Conservation (phyloP, 2,329 filamentous ascomycete species). For the Huntiella omanensis region DNA sequence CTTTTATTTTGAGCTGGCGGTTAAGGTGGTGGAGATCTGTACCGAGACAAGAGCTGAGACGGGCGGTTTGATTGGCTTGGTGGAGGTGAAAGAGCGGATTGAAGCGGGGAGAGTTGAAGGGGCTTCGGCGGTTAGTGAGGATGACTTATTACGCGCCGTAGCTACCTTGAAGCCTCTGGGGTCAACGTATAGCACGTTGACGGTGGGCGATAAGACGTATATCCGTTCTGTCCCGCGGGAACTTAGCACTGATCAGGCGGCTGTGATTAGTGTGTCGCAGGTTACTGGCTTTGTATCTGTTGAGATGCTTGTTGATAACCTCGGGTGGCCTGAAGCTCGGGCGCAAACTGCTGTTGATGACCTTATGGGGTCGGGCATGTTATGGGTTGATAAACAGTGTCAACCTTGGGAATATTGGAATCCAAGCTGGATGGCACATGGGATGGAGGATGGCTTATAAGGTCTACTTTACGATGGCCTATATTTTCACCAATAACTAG, state of each 20-base stretch:
- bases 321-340: slow-evolving; percentile 67
- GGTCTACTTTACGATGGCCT: too few species aligned
- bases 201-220: slow-evolving; percentile 67
- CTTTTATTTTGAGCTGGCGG: slow-evolving; percentile 95
- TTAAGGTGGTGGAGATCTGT: slow-evolving; percentile 89
- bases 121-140: slow-evolving; percentile 65
- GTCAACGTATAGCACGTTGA: slow-evolving; percentile 68
- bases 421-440: slow-evolving; percentile 48
- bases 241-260: slow-evolving; percentile 83
- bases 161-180: slow-evolving; percentile 73
- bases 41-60: slow-evolving; percentile 74
- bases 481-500: neutral
- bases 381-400: slow-evolving; percentile 78
- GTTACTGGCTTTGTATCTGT: slow-evolving; percentile 78
- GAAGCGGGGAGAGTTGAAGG: slow-evolving; percentile 56
- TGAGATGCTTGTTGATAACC: slow-evolving; percentile 71
- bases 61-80: slow-evolving; percentile 71
- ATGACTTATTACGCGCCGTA: slow-evolving; percentile 81
- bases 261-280: slow-evolving; percentile 79
- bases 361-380: slow-evolving; percentile 67
- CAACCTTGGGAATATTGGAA: slow-evolving; percentile 86
- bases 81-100: slow-evolving; percentile 61
- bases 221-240: slow-evolving; percentile 90
- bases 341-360: slow-evolving; percentile 86
- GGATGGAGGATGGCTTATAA: neutral